phyloP scores from a whole-genome alignment of 768 basidiomycete genomes.

The Coprinopsis sp. region DNA sequence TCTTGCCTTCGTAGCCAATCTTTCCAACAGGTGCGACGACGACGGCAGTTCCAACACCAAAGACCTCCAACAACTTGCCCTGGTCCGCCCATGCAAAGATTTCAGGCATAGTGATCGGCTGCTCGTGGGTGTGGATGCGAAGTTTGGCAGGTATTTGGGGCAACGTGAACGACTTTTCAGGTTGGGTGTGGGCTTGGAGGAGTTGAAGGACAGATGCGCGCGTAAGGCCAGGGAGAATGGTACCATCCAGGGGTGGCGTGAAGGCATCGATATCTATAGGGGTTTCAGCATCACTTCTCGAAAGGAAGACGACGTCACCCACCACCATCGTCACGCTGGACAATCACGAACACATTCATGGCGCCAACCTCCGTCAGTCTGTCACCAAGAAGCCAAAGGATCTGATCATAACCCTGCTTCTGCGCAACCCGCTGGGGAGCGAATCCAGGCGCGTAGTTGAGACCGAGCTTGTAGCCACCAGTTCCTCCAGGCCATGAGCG shows the following conservation, averaged over 20 bases:
- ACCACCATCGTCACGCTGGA: slow-evolving; percentile 57
- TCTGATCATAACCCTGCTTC: slow-evolving; percentile 62
- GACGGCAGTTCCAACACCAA: slow-evolving; percentile 76
- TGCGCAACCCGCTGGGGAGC: slow-evolving; percentile 80
- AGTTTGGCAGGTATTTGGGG: slow-evolving; percentile 34
- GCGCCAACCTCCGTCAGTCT: slow-evolving; percentile 58
- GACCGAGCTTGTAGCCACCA: slow-evolving; percentile 82
- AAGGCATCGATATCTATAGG: slow-evolving; percentile 61
- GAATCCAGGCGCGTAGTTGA: slow-evolving; percentile 86
- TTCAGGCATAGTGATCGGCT: slow-evolving; percentile 54
- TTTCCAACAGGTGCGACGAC: slow-evolving; percentile 59
- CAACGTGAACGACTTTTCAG: slow-evolving; percentile 36
- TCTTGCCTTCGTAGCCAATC: slow-evolving; percentile 47
- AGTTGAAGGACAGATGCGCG: slow-evolving; percentile 71
- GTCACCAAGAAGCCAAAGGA: slow-evolving; percentile 68
- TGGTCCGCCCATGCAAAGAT: slow-evolving; percentile 41
- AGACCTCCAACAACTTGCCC: slow-evolving; percentile 65
- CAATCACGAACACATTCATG: slow-evolving; percentile 79
- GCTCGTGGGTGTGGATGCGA: slow-evolving; percentile 49
- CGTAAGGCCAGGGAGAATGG: slow-evolving; percentile 90
- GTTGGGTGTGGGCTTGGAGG: slow-evolving; percentile 48
- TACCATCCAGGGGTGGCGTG: slow-evolving; percentile 82
- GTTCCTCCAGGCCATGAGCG: slow-evolving; percentile 62
- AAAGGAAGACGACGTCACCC: slow-evolving; percentile 11
- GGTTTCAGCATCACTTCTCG: background rate